Evolutionary conservation across 495 filamentous ascomycete species (phyloP).

Genomic region (Tuber umbilicatum): DNA sequence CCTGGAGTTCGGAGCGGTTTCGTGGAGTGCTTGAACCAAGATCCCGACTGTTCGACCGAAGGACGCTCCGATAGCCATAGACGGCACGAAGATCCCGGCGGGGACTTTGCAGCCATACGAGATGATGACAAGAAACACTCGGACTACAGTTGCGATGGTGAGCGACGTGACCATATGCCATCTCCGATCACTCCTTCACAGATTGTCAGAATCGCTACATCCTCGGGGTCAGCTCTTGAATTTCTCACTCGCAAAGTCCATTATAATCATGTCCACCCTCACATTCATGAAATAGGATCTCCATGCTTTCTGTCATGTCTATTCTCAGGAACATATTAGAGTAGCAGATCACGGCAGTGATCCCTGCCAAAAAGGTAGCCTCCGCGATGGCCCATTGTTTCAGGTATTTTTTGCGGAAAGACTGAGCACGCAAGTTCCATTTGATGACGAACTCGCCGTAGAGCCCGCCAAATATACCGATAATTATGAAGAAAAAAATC

Average conservation of each 20-base stretch:
- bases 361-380: constrained; percentile 70
- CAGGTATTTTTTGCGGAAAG: constrained; percentile 92
- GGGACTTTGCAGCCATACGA: constrained; percentile 98
- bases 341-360: constrained; percentile 86
- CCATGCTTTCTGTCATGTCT: constrained; percentile 99
- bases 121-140: constrained; percentile 83
- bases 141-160: constrained; percentile 68
- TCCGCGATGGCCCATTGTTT: constrained; percentile 80
- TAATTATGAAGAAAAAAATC: constrained; percentile 79
- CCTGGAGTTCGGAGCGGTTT: constrained; percentile 67
- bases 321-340: constrained; percentile 93
- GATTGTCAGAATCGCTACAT: constrained; percentile 9
- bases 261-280: constrained; percentile 88
- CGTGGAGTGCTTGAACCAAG: constrained; percentile 80
- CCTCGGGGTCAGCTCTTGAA: constrained; percentile 40
- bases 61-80: constrained; percentile 92
- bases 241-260: constrained; percentile 68
- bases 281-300: constrained; percentile 91
- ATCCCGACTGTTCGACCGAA: constrained; percentile 94
- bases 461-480: constrained; percentile 88
- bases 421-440: constrained; percentile 87
- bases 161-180: constrained; percentile 77
- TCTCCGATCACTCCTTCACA: constrained; percentile 46
- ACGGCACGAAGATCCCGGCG: constrained; percentile 94
- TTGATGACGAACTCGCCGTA: constrained; percentile 98